phyloP scores from a whole-genome alignment of 2,329 filamentous ascomycete genomes.

The Trichoderma atrobrunneum region DNA sequence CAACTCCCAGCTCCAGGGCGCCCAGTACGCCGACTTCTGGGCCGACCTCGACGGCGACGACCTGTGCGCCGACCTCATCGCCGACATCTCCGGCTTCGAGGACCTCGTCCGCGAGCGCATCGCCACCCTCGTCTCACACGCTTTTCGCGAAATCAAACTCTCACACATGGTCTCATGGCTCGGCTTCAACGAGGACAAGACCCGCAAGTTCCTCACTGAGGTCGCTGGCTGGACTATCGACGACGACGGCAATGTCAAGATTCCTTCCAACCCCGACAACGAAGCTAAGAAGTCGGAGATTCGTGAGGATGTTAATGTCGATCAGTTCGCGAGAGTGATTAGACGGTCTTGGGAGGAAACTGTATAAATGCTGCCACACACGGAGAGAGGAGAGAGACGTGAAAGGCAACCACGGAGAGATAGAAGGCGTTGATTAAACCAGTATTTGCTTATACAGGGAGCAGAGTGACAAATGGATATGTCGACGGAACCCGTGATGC shows the following conservation, averaged over 20 bases:
- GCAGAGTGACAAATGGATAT: conserved; percentile 26
- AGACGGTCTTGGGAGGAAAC: conserved; percentile 79
- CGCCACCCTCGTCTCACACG: conserved; percentile 78
- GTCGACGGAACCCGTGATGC: conserved; percentile 31
- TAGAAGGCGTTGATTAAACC: conserved; percentile 22
- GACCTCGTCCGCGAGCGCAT: conserved; percentile 89
- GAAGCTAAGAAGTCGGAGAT: conserved; percentile 96
- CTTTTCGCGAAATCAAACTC: conserved; percentile 70
- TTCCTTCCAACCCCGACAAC: conserved; percentile 94
- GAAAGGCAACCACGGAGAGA: neutral
- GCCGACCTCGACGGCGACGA: conserved; percentile 88
- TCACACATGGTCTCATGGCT: conserved; percentile 72
- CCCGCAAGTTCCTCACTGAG: conserved; percentile 76
- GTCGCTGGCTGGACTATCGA: conserved; percentile 86
- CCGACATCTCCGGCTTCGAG: conserved; percentile 93
- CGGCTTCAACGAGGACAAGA: conserved; percentile 64
- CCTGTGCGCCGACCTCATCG: conserved; percentile 90
- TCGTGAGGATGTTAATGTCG: conserved; percentile 89
- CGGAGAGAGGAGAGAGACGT: neutral
- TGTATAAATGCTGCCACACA: conserved; percentile 26
- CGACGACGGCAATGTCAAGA: conserved; percentile 60
- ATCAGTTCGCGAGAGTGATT: conserved; percentile 78
- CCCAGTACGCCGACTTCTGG: conserved; percentile 93
- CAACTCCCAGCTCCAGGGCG: conserved; percentile 82
- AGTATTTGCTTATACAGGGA: conserved; percentile 23